Conservation (phyloP, 2,329 filamentous ascomycete genomes). For the Sporothrix schenckii region DNA sequence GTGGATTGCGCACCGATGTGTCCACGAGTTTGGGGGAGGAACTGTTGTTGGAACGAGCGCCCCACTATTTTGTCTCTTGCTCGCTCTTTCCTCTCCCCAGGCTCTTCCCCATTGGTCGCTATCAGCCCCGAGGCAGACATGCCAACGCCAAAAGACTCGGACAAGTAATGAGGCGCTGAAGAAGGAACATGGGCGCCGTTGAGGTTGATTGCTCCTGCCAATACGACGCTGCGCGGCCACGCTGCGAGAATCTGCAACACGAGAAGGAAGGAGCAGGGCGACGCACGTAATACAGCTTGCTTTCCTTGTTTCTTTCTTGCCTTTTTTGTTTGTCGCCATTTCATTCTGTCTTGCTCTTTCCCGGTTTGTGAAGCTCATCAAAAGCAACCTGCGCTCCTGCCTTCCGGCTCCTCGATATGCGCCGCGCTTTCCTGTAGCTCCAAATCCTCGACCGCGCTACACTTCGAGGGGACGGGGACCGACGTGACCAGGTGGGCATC, state of each 20-base stretch:
- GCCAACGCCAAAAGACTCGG: not conserved
- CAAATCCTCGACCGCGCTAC: not conserved
- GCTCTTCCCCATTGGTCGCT: constrained; percentile 16
- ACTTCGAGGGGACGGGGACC: not conserved
- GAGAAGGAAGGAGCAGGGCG: constrained; percentile 7
- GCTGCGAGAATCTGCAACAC: constrained; percentile 13
- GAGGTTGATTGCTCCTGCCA: constrained; percentile 22
- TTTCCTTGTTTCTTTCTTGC: not conserved
- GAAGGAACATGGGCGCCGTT: constrained; percentile 23
- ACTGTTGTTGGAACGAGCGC: not conserved
- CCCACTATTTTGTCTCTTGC: constrained; percentile 1
- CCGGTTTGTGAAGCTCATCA: not conserved
- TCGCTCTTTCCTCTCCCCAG: not conserved
- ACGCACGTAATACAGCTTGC: not conserved
- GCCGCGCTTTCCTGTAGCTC: not conserved
- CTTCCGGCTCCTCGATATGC: not conserved
- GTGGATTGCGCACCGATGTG: not conserved
- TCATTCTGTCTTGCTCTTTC: not conserved
- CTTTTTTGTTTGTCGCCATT: not conserved
- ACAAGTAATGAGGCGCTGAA: constrained; percentile 8
- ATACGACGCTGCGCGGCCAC: constrained; percentile 22
- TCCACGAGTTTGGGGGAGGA: not conserved
- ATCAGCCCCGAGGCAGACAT: not conserved
- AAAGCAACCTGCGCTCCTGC: not conserved
- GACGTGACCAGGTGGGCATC: constrained; percentile 17